phyloP scores from a whole-genome alignment of 768 basidiomycete genomes.

The Hemileccinum impolitum region DNA sequence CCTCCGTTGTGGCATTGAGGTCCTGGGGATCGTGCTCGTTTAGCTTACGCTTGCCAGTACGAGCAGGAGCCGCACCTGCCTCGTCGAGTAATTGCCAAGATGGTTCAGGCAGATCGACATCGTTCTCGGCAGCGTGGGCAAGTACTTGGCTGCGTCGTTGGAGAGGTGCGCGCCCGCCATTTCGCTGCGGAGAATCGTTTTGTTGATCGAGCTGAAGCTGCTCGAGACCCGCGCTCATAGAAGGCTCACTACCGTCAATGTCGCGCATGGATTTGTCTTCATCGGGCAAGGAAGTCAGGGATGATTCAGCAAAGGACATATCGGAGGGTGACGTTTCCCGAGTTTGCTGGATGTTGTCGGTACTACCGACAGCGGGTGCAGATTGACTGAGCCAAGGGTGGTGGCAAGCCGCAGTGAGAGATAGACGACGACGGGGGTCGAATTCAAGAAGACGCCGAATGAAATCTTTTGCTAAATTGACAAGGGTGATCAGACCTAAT shows the following conservation, averaged over 20 bases:
- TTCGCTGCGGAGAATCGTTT: conserved; percentile 7
- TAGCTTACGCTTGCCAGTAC: conserved; percentile 38
- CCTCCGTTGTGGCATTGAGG: conserved; percentile 27
- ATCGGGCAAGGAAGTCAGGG: conserved; percentile 22
- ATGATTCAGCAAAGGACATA: conserved; percentile 14
- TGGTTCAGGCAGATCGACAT: conserved; percentile 45
- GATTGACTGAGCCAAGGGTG: conserved; percentile 70
- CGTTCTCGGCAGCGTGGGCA: conserved; percentile 41
- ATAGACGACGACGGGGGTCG: conserved; percentile 67
- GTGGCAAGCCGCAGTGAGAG: conserved; percentile 57
- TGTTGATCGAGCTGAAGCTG: conserved; percentile 32
- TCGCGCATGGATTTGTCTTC: conserved; percentile 19
- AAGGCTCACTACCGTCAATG: conserved; percentile 12
- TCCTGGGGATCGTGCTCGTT: conserved; percentile 22
- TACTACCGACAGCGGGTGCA: background rate
- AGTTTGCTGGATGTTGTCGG: conserved; percentile 1
- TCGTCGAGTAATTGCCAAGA: conserved; percentile 53
- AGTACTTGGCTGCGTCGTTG: conserved; percentile 50
- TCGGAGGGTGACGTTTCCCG: conserved; percentile 4
- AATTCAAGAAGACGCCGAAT: conserved; percentile 60
- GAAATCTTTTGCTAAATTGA: conserved; percentile 64
- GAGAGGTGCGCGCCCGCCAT: conserved; percentile 26
- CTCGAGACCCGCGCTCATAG: conserved; percentile 32
- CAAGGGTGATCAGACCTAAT: conserved; percentile 1
- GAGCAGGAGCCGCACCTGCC: conserved; percentile 22